Base-by-base conservation (phyloP, 805 yeast genomes). In the Torulaspora delbrueckii region DNA sequence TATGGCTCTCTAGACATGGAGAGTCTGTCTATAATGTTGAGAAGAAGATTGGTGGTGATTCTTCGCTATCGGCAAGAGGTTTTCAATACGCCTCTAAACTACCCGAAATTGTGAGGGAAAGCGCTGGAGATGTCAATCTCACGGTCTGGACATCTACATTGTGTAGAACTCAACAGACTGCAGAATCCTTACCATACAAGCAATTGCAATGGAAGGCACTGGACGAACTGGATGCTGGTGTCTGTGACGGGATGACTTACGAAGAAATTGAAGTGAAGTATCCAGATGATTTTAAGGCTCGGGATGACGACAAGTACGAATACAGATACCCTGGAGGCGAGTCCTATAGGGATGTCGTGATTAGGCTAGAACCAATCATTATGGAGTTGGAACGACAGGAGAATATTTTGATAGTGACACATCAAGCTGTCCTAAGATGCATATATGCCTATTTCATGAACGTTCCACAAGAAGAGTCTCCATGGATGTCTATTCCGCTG, bases 331-430 rank as follows among this genome's bases (percentile, higher is more conserved):
- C 96, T 35, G 98, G 98, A 8, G 99, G 99, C 37, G 99, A 93
- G 68, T 85, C 95, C 4, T 93, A 93, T 66, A 78, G 96, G 47
- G 99, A 93, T 59, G 96, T 93, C 33, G 96, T 91, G 37, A 84
- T 90, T 35, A 74, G 99, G 46, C 73, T 93, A 46, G 99, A 93
- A 64, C 99, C 99, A 4, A 89, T 93, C 54, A 93, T 93, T 51
- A 93, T 93, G 99, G 99, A 93, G 67, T 75, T 93, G 53, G 99
- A 93, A 69, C 82, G 97, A 49, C 98, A 91, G 68, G 98, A 93
- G 58, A 90, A 93, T 65, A 89, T 93, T 41, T 74, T 93, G 62
- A 91, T 93, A 49, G 93, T 93, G 35, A 93, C 99, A 3, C 99
- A 93, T 66, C 99, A 93, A 68, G 98, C 98, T 0, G 98, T 93